A percentile compares a stretch with the other conserved stretches of the same genome.
These are phyloP conservation scores for Gomphus bonarii DNA, from an alignment of 1,284 basidiomycete genomes.

Conservation along the genomic window DNA sequence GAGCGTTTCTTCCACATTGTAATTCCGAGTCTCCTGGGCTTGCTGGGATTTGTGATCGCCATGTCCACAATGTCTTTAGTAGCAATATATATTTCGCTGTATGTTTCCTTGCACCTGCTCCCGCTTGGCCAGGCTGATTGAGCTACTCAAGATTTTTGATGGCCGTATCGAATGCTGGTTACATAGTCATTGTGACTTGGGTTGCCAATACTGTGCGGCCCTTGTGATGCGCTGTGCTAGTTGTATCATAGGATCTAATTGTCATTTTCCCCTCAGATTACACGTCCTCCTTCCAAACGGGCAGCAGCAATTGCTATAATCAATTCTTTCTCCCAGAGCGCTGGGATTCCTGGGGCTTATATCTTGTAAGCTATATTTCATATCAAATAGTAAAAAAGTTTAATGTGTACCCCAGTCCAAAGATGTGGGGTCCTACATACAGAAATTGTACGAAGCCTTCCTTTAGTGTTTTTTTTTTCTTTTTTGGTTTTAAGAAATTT, in stretches of 20 bases:
- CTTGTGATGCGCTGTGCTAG: not conserved
- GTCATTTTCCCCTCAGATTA: slow-evolving; percentile 24
- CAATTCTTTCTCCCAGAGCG: slow-evolving; percentile 61
- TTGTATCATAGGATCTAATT: not conserved
- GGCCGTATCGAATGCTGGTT: slow-evolving; percentile 63
- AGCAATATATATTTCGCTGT: slow-evolving; percentile 65
- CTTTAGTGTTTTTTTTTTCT: not conserved
- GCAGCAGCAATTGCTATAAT: slow-evolving; percentile 69
- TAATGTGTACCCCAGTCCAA: slow-evolving; percentile 12
- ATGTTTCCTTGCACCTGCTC: slow-evolving; percentile 16
- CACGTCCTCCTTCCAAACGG: slow-evolving; percentile 59
- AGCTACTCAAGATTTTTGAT: slow-evolving; percentile 51
- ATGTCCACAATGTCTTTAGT: slow-evolving; percentile 55
- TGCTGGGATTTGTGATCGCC: slow-evolving; percentile 67
- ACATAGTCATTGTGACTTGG: slow-evolving; percentile 65
- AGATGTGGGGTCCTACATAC: slow-evolving; percentile 31
- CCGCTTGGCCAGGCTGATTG: not conserved
- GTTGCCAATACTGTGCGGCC: slow-evolving; percentile 38
- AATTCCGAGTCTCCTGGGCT: slow-evolving; percentile 42
- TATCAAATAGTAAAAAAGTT: not conserved
- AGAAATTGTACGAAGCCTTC: slow-evolving; percentile 17
- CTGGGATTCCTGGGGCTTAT: slow-evolving; percentile 66
- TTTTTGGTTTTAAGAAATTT: too few species aligned
- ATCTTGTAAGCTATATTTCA: not conserved
- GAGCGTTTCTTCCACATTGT: slow-evolving; percentile 61